Percentiles rank a stretch among this genome's conserved stretches.
These are phyloP conservation scores for Taiozyma onychis DNA, from an alignment of 1,139 yeast genomes.

Conservation along the genomic window DNA sequence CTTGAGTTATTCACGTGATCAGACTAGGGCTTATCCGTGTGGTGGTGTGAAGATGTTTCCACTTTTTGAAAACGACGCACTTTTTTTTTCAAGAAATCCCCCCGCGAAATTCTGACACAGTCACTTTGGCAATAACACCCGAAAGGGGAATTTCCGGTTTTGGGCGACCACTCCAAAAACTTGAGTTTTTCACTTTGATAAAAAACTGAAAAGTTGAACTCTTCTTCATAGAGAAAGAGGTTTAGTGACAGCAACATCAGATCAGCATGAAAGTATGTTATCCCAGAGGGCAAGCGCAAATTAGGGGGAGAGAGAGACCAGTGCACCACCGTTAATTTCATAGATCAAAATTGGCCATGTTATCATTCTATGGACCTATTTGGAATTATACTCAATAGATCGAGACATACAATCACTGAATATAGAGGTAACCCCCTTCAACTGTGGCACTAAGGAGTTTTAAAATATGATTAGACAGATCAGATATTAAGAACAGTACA, in stretches of 20 bases:
- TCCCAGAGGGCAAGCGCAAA: background rate
- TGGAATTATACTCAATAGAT: background rate
- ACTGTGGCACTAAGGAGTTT: background rate
- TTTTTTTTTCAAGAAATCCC: background rate
- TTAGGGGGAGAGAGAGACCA: background rate
- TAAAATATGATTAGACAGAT: background rate
- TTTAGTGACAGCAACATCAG: constrained; percentile 7
- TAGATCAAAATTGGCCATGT: background rate
- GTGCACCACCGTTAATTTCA: background rate
- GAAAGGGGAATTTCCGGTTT: constrained; percentile 3
- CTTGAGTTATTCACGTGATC: background rate
- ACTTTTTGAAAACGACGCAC: background rate
- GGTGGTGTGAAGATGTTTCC: constrained; percentile 6
- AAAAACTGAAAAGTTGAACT: constrained; percentile 1
- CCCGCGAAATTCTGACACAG: constrained; percentile 1
- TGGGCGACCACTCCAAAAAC: constrained; percentile 6
- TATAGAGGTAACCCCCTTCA: background rate
- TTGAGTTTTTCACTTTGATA: background rate
- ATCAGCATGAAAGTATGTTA: constrained; percentile 24
- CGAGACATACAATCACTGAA: background rate
- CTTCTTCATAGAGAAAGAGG: constrained; percentile 7
- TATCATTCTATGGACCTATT: background rate
- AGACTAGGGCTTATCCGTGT: background rate
- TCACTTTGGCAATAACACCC: constrained; percentile 2
- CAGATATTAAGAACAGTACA: background rate